Evolutionary conservation across 2,329 filamentous ascomycete genomes (phyloP).

Genomic region (Trichoderma semiorbis): DNA sequence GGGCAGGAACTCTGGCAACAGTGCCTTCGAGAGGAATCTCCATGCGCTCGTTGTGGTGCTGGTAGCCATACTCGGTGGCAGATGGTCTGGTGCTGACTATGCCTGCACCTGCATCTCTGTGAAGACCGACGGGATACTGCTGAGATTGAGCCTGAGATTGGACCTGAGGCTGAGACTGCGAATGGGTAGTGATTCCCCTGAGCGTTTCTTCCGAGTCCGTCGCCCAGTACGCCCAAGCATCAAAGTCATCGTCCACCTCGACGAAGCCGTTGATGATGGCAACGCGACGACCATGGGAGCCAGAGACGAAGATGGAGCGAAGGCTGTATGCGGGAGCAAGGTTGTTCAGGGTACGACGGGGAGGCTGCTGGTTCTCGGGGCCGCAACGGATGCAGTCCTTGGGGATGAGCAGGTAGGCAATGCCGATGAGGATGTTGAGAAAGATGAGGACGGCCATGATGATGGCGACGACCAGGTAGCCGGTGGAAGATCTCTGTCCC

Average conservation of each 20-base stretch:
- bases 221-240: slow-evolving; percentile 16
- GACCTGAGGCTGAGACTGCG: not conserved
- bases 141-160: not conserved
- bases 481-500: not conserved
- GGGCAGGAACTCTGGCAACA: not conserved
- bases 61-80: not conserved
- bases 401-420: not conserved
- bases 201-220: slow-evolving; percentile 12
- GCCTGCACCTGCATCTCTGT: not conserved
- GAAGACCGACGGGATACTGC: not conserved
- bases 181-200: not conserved
- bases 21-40: not conserved
- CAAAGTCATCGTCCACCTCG: slow-evolving; percentile 7
- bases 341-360: not conserved
- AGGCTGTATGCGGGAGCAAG: not conserved
- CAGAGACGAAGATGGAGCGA: slow-evolving; percentile 1
- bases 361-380: not conserved
- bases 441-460: slow-evolving; percentile 11
- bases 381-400: not conserved
- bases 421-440: slow-evolving; percentile 16
- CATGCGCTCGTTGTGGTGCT: not conserved
- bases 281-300: not conserved
- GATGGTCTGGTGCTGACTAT: not conserved
- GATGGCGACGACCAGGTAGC: slow-evolving; percentile 16
- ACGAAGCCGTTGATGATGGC: slow-evolving; percentile 4